Evolutionary conservation across 805 yeast genomes (phyloP).

Genomic region (Candida ascalaphidarum): DNA sequence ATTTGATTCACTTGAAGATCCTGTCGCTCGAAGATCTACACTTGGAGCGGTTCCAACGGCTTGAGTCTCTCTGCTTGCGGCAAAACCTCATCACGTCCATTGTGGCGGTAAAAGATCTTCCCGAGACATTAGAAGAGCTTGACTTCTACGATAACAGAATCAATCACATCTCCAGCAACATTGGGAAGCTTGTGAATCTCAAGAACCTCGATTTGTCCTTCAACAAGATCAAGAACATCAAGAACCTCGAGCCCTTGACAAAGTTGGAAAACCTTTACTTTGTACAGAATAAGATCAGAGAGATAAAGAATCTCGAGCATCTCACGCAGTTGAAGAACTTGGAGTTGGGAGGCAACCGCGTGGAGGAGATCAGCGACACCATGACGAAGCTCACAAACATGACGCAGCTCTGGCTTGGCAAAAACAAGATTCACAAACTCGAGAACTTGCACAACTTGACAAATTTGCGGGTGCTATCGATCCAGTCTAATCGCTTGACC

Average conservation of each 20-base stretch:
- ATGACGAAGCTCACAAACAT: slow-evolving; percentile 47
- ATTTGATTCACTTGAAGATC: slow-evolving; percentile 65
- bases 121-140: slow-evolving; percentile 60
- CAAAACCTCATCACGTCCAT: slow-evolving; percentile 77
- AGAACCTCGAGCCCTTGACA: slow-evolving; percentile 58
- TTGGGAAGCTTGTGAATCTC: slow-evolving; percentile 51
- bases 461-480: slow-evolving; percentile 69
- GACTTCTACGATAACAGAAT: slow-evolving; percentile 91
- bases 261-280: slow-evolving; percentile 65
- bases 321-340: slow-evolving; percentile 53
- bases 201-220: slow-evolving; percentile 74
- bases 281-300: slow-evolving; percentile 79
- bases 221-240: slow-evolving; percentile 80
- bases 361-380: slow-evolving; percentile 48
- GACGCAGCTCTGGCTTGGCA: slow-evolving; percentile 86
- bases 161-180: slow-evolving; percentile 69
- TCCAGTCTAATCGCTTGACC: slow-evolving; percentile 77
- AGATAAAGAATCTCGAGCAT: slow-evolving; percentile 57
- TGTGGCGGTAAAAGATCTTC: slow-evolving; percentile 47
- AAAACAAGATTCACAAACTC: slow-evolving; percentile 62
- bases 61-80: slow-evolving; percentile 63
- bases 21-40: slow-evolving; percentile 52
- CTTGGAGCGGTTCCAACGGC: slow-evolving; percentile 44
- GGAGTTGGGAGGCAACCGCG: slow-evolving; percentile 87
- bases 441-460: slow-evolving; percentile 52